Evolutionary conservation across 1,139 yeast species (phyloP).

Genomic region (Pichia sp.): DNA sequence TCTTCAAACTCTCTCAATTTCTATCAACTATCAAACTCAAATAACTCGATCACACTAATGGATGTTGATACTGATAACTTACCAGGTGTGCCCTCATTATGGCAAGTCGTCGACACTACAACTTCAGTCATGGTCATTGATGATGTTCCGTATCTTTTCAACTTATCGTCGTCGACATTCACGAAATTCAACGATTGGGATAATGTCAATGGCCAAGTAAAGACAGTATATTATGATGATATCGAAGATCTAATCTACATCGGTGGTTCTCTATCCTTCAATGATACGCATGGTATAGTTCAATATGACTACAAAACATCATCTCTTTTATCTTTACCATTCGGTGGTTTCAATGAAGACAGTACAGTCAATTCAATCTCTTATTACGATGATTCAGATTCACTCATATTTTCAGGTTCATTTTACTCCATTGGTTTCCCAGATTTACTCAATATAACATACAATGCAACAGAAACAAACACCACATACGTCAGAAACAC

Average conservation of each 20-base stretch:
- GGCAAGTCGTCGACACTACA: slow-evolving; percentile 12
- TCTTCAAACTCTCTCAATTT: slow-evolving; percentile 9
- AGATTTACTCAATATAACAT: slow-evolving; percentile 40
- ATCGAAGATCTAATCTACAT: slow-evolving; percentile 58
- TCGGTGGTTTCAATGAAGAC: slow-evolving; percentile 72
- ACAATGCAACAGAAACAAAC: slow-evolving; percentile 23
- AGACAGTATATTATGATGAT: slow-evolving; percentile 48
- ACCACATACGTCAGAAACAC: slow-evolving; percentile 27
- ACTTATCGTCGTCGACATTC: slow-evolving; percentile 3
- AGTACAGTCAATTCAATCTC: slow-evolving; percentile 66
- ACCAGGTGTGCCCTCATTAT: slow-evolving; percentile 11
- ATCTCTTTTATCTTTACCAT: slow-evolving; percentile 52
- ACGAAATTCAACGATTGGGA: slow-evolving; percentile 28
- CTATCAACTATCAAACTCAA: slow-evolving; percentile 18
- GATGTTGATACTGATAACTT: background rate
- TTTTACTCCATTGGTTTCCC: slow-evolving; percentile 63
- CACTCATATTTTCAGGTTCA: slow-evolving; percentile 77
- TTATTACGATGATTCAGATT: slow-evolving; percentile 42
- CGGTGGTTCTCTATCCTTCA: slow-evolving; percentile 72
- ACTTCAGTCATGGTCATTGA: slow-evolving; percentile 19
- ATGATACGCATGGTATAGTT: slow-evolving; percentile 59
- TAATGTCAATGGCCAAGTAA: slow-evolving; percentile 48
- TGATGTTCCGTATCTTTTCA: slow-evolving; percentile 24
- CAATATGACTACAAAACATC: slow-evolving; percentile 55
- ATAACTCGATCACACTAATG: slow-evolving; percentile 15